These are phyloP conservation scores for Aspergillus alliaceus DNA, from an alignment of 2,329 filamentous ascomycete species.

Conservation along the genomic window DNA sequence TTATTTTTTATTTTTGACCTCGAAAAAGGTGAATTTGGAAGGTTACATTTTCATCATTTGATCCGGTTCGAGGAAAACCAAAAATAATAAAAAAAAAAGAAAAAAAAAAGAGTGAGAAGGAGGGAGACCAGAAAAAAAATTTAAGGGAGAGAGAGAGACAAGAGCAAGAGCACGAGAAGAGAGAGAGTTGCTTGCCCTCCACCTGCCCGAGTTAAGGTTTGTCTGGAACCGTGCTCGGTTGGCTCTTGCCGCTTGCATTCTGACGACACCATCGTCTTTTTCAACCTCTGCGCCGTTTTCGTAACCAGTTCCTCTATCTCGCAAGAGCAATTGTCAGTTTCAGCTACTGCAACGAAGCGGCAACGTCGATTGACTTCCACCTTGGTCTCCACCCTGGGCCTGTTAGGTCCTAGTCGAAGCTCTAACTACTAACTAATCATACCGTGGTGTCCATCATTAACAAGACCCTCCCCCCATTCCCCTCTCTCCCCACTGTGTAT, in stretches of 20 bases:
- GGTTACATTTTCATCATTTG: constrained; percentile 7
- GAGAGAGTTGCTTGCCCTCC: constrained; percentile 4
- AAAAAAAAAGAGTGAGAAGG: neutral
- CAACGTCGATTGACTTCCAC: neutral
- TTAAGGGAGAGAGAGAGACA: neutral
- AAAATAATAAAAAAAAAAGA: neutral
- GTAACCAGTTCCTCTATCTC: constrained; percentile 14
- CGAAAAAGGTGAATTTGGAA: neutral
- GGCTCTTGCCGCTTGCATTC: constrained; percentile 37
- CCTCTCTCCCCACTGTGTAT: constrained; percentile 23
- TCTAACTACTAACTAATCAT: constrained; percentile 18
- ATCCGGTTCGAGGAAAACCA: neutral
- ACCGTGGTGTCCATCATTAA: constrained; percentile 25
- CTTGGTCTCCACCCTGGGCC: constrained; percentile 25
- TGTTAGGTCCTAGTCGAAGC: constrained; percentile 10
- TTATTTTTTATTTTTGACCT: neutral
- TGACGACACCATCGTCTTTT: constrained; percentile 33
- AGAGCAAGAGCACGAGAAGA: too few species aligned
- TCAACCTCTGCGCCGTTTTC: constrained; percentile 27
- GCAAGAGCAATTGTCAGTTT: neutral
- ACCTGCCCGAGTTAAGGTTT: constrained; percentile 26
- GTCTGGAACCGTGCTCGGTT: constrained; percentile 32
- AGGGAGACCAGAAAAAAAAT: too few species aligned
- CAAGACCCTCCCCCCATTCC: constrained; percentile 10
- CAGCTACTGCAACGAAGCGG: neutral